Evolutionary conservation across 1,284 basidiomycete species (phyloP).

Genomic region (Ustilago loliicola): DNA sequence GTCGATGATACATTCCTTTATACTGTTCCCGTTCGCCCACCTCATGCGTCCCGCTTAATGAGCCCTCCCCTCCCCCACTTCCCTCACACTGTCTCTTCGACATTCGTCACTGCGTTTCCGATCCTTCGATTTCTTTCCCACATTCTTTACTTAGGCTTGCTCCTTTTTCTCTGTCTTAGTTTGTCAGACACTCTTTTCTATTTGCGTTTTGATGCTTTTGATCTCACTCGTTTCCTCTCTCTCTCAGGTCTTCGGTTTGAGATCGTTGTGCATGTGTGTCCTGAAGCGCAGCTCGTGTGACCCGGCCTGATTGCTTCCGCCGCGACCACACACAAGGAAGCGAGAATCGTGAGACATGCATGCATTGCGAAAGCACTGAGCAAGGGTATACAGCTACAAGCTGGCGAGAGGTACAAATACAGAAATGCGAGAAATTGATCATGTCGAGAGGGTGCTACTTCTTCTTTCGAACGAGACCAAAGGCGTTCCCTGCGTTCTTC

Average conservation of each 20-base stretch:
- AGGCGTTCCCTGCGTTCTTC: conserved; percentile 60
- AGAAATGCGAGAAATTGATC: background rate
- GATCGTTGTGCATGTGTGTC: no score
- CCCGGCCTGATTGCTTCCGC: no score
- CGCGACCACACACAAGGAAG: no score
- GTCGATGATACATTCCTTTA: no score
- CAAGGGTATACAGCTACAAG: background rate
- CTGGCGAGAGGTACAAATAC: conserved; percentile 3
- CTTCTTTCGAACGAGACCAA: conserved; percentile 69
- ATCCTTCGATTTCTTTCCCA: background rate
- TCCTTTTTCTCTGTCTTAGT: background rate
- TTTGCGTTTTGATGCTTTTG: conserved; percentile 1
- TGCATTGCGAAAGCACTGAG: background rate
- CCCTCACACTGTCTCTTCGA: no score
- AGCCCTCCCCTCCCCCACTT: background rate
- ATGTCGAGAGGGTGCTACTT: conserved; percentile 10
- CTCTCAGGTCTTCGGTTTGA: no score
- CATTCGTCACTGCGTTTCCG: background rate
- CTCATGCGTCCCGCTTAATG: conserved; percentile 5
- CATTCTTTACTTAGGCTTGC: background rate
- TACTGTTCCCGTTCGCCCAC: background rate
- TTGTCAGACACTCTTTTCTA: background rate
- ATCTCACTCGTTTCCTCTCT: background rate
- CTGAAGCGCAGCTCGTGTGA: no score
- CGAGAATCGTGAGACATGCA: background rate